Conservation (phyloP, 202 grass and related monocot species). For the Digitaria exilis region DNA sequence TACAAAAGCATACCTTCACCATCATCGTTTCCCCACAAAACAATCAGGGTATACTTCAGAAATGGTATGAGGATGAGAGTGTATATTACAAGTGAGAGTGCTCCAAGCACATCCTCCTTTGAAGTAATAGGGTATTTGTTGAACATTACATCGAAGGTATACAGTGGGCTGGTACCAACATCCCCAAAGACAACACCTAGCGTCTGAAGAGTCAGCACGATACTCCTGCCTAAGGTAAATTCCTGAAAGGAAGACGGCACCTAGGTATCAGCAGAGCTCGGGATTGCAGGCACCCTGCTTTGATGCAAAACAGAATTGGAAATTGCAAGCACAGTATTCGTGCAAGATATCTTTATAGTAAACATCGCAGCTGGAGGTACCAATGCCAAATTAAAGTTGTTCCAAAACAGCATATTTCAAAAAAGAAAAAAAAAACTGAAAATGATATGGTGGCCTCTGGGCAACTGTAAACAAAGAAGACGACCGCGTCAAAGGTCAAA, state of each 20-base stretch:
- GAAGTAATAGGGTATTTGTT: slow-evolving; percentile 78
- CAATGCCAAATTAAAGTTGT: slow-evolving; percentile 19
- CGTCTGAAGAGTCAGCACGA: slow-evolving; percentile 89
- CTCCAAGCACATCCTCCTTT: slow-evolving; percentile 93
- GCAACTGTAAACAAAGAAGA: background rate
- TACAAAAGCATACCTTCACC: slow-evolving; percentile 80
- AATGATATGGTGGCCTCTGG: background rate
- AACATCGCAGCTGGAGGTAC: slow-evolving; percentile 13
- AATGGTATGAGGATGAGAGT: slow-evolving; percentile 90
- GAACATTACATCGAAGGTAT: slow-evolving; percentile 99
- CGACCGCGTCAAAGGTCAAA: too few relatives aligned
- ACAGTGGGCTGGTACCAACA: slow-evolving; percentile 93
- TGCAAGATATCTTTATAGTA: background rate
- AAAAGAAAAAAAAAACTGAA: background rate
- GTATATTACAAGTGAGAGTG: slow-evolving; percentile 95
- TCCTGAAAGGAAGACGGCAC: slow-evolving; percentile 64
- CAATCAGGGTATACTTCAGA: slow-evolving; percentile 89
- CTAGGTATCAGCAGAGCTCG: slow-evolving; percentile 33
- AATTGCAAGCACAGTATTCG: background rate
- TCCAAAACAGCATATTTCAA: background rate
- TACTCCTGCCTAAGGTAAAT: slow-evolving; percentile 64
- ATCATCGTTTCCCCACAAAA: slow-evolving; percentile 89
- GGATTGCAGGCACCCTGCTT: slow-evolving; percentile 9
- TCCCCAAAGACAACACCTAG: slow-evolving; percentile 95
- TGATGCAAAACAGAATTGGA: background rate